Percentiles rank a stretch among this genome's conserved stretches.
phyloP scores from a whole-genome alignment of 345 rosid species.

The Barbarea vulgaris region DNA sequence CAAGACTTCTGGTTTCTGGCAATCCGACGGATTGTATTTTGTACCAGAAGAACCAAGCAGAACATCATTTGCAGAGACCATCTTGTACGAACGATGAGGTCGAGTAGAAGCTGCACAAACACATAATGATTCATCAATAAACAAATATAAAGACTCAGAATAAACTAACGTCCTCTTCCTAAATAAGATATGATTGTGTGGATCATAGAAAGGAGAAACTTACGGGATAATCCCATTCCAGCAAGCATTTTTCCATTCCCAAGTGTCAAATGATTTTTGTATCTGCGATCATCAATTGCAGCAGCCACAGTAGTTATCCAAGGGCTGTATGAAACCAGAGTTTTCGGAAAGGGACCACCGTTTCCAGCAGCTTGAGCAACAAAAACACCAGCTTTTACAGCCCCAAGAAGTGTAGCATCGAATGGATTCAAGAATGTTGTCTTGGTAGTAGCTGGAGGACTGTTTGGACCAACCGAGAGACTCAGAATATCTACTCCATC shows the following conservation, averaged over 20 bases:
- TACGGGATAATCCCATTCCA: slow-evolving; percentile 92
- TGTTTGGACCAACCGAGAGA: slow-evolving; percentile 94
- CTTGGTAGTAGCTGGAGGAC: slow-evolving; percentile 88
- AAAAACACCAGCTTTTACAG: slow-evolving; percentile 97
- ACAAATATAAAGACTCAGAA: not conserved
- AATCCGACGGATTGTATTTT: slow-evolving; percentile 86
- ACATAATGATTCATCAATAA: slow-evolving; percentile 8
- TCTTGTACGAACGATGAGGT: slow-evolving; percentile 64
- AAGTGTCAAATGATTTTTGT: slow-evolving; percentile 81
- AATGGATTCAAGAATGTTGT: slow-evolving; percentile 92
- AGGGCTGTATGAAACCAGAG: slow-evolving; percentile 93
- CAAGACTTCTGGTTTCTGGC: slow-evolving; percentile 91
- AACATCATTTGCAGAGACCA: slow-evolving; percentile 98
- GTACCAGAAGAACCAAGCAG: slow-evolving; percentile 71
- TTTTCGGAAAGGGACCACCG: slow-evolving; percentile 97
- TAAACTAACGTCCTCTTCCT: not conserved
- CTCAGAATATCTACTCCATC: slow-evolving; percentile 98
- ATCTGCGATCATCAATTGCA: slow-evolving; percentile 94
- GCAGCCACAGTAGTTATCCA: slow-evolving; percentile 98
- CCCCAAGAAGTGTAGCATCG: slow-evolving; percentile 93
- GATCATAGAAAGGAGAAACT: slow-evolving; percentile 40
- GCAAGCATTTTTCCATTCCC: slow-evolving; percentile 88
- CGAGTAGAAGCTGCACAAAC: slow-evolving; percentile 83
- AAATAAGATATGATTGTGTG: not conserved
- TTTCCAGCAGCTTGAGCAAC: slow-evolving; percentile 99